A percentile compares a stretch with the other conserved stretches of the same genome.
Evolutionary conservation across 2,329 filamentous ascomycete genomes (phyloP).

Genomic region (Microascus cirrosus): DNA sequence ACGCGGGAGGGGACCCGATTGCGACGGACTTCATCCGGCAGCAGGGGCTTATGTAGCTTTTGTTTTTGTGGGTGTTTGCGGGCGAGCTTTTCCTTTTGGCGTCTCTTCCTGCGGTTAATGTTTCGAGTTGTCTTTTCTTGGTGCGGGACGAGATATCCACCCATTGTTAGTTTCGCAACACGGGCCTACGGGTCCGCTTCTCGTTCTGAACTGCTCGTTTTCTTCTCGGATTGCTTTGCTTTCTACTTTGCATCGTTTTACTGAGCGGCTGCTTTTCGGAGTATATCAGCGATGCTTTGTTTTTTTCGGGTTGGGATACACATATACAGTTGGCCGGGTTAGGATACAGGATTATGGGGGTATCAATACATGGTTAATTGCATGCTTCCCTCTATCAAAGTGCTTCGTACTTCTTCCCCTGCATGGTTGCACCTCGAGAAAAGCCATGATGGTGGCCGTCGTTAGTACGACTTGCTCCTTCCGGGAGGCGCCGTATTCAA

Average conservation of each 20-base stretch:
- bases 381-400: not conserved
- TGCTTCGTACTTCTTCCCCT: not conserved
- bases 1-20: constrained; percentile 74
- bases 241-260: not conserved
- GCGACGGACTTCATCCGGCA: constrained; percentile 28
- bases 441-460: too few species aligned
- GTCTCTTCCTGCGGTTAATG: not conserved
- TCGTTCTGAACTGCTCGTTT: not conserved
- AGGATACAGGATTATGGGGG: not conserved
- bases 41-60: constrained; percentile 1
- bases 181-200: not conserved
- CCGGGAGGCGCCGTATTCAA: too few species aligned
- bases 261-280: not conserved
- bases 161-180: not conserved
- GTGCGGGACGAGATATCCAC: not conserved
- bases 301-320: not conserved
- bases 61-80: not conserved
- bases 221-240: not conserved
- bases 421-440: not conserved
- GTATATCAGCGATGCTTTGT: not conserved
- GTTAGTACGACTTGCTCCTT: too few species aligned
- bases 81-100: not conserved
- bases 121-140: not conserved
- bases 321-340: not conserved
- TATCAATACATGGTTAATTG: not conserved